A percentile compares a stretch with the other conserved stretches of the same genome.
Evolutionary conservation across 2,329 filamentous ascomycete genomes (phyloP).

Genomic region (Paracoccidioides brasiliensis): DNA sequence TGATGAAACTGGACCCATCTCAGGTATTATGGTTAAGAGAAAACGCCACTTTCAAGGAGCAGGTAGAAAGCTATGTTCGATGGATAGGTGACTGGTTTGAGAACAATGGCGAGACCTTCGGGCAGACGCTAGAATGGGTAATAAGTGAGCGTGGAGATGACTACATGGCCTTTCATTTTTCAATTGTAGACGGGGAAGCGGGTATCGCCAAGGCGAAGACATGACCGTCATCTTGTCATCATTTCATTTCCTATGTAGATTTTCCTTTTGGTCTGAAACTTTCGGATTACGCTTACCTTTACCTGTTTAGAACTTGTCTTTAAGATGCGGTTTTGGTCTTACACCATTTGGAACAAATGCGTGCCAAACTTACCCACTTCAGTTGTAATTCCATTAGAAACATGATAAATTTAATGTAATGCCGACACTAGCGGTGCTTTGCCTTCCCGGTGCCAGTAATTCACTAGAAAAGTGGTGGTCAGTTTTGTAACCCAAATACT

Average conservation of each 20-base stretch:
- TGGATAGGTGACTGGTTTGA: slow-evolving; percentile 47
- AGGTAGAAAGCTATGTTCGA: slow-evolving; percentile 43
- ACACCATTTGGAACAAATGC: no score
- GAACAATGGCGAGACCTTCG: slow-evolving; percentile 51
- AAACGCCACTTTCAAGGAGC: slow-evolving; percentile 42
- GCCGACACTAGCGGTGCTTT: no score
- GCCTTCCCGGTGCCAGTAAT: no score
- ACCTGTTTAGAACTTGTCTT: no score
- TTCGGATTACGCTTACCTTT: not conserved
- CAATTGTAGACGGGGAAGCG: slow-evolving; percentile 20
- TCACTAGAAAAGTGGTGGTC: no score
- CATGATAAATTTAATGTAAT: no score
- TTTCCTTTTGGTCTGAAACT: not conserved
- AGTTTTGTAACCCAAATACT: no score
- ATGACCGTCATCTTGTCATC: not conserved
- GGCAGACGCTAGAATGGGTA: slow-evolving; percentile 45
- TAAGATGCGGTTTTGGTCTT: no score
- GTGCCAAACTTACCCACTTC: no score
- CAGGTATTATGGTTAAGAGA: slow-evolving; percentile 47
- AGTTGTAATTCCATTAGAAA: no score
- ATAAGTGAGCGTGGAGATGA: slow-evolving; percentile 42
- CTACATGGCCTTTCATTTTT: slow-evolving; percentile 27
- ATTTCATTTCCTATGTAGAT: not conserved
- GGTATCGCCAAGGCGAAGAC: slow-evolving; percentile 17
- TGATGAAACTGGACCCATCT: slow-evolving; percentile 49